Evolutionary conservation across 2,329 filamentous ascomycete species (phyloP).

Genomic region (Corynespora cassiicola): DNA sequence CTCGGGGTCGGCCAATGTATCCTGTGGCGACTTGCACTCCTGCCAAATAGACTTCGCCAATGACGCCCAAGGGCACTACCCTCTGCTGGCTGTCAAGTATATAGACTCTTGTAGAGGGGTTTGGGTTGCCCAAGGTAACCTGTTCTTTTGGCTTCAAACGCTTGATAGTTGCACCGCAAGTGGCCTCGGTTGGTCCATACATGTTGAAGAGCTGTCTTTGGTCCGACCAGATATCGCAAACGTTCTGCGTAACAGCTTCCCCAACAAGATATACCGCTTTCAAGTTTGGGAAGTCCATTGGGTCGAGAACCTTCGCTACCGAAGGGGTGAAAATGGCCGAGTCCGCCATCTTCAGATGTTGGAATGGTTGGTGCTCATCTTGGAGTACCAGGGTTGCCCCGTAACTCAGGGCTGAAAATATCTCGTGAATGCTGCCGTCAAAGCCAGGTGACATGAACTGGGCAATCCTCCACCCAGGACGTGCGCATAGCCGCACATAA

Average conservation of each 20-base stretch:
- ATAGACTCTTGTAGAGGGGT: conserved; percentile 47
- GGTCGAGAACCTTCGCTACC: conserved; percentile 39
- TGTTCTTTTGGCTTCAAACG: conserved; percentile 21
- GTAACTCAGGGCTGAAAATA: conserved; percentile 49
- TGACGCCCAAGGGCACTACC: conserved; percentile 39
- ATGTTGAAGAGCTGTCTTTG: conserved; percentile 47
- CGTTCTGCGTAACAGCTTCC: conserved; percentile 43
- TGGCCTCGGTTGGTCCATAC: conserved; percentile 54
- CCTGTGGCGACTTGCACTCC: conserved; percentile 53
- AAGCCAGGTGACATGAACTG: conserved; percentile 54
- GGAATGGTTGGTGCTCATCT: conserved; percentile 30
- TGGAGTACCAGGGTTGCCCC: conserved; percentile 48
- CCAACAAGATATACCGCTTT: conserved; percentile 48
- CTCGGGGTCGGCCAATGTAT: conserved; percentile 46
- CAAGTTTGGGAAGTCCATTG: conserved; percentile 38
- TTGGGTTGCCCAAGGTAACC: conserved; percentile 48
- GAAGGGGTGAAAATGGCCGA: conserved; percentile 50
- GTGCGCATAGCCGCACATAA: conserved; percentile 41
- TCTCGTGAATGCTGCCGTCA: conserved; percentile 53
- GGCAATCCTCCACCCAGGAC: conserved; percentile 41
- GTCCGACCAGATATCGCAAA: conserved; percentile 42
- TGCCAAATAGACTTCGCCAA: conserved; percentile 52
- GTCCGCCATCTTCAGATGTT: conserved; percentile 35
- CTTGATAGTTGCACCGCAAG: conserved; percentile 47
- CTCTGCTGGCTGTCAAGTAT: conserved; percentile 47